A percentile compares a stretch with the other conserved stretches of the same genome.
These are phyloP conservation scores for Dichomitus squalens DNA, from an alignment of 1,284 basidiomycete genomes.

Conservation along the genomic window DNA sequence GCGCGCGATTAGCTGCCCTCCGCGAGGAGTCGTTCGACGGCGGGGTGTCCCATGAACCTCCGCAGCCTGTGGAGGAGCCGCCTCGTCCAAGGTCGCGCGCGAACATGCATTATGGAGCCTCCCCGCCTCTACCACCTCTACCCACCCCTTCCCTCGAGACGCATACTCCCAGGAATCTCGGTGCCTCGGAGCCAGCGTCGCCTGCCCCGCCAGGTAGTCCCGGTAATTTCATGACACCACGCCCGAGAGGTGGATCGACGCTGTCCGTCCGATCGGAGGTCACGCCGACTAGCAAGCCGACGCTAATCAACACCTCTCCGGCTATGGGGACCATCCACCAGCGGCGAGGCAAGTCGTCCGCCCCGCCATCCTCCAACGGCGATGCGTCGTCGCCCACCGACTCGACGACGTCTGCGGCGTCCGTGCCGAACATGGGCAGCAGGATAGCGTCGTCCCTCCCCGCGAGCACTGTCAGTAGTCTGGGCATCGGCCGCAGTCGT, in stretches of 20 bases:
- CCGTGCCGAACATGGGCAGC: constrained; percentile 40
- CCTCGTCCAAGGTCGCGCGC: constrained; percentile 26
- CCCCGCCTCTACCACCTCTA: constrained; percentile 67
- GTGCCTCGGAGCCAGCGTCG: constrained; percentile 8
- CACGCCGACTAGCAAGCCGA: constrained; percentile 26
- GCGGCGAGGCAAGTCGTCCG: constrained; percentile 63
- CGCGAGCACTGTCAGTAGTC: constrained; percentile 36
- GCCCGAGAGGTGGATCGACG: constrained; percentile 57
- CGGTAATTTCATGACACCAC: constrained; percentile 41
- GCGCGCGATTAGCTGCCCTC: constrained; percentile 56
- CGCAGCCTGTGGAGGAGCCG: constrained; percentile 28
- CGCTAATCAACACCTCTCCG: constrained; percentile 61
- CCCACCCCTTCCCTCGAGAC: constrained; percentile 50
- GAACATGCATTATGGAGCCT: constrained; percentile 35
- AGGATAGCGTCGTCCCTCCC: constrained; percentile 46
- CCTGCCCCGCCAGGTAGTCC: constrained; percentile 31
- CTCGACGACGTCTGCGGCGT: constrained; percentile 48
- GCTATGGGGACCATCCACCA: constrained; percentile 69
- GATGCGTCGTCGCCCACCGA: constrained; percentile 58
- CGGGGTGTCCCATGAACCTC: constrained; percentile 12
- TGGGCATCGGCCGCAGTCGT: constrained; percentile 51
- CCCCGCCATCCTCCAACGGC: constrained; percentile 51
- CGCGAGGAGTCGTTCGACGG: constrained; percentile 55
- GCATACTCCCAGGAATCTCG: constrained; percentile 38
- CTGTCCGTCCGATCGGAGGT: constrained; percentile 48